Evolutionary conservation across 257 asterid species (phyloP).

Genomic region (Ajuga chamaepitys): DNA sequence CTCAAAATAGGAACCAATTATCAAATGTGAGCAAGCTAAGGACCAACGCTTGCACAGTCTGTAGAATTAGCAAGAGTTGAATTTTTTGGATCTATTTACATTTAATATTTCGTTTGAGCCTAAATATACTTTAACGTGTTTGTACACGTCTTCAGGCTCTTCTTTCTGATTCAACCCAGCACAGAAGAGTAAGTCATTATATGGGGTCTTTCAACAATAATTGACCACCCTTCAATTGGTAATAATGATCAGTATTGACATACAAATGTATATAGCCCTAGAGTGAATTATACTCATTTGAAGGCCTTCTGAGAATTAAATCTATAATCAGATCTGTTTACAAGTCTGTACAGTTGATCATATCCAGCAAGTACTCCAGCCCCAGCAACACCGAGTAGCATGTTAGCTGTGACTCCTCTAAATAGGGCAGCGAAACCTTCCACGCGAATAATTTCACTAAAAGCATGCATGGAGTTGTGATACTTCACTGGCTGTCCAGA

Average conservation of each 20-base stretch:
- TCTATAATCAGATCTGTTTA: slow-evolving; percentile 42
- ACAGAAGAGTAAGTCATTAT: background rate
- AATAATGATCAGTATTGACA: background rate
- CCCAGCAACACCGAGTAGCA: slow-evolving; percentile 88
- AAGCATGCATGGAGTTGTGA: slow-evolving; percentile 55
- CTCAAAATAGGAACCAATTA: background rate
- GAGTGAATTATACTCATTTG: slow-evolving; percentile 28
- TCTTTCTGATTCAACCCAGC: too few relatives aligned
- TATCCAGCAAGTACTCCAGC: slow-evolving; percentile 99
- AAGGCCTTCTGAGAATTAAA: slow-evolving; percentile 50
- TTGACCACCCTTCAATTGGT: background rate
- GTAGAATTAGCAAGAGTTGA: background rate
- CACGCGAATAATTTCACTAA: slow-evolving; percentile 49
- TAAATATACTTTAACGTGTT: too few relatives aligned
- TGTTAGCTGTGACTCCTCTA: slow-evolving; percentile 85
- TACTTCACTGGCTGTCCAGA: slow-evolving; percentile 83
- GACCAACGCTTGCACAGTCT: background rate
- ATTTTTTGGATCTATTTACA: background rate
- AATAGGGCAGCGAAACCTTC: slow-evolving; percentile 70
- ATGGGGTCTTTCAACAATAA: slow-evolving; percentile 7
- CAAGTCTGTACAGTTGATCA: slow-evolving; percentile 61
- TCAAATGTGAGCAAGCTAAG: background rate
- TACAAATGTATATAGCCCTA: background rate
- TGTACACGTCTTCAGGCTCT: too few relatives aligned
- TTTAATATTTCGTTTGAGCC: background rate